These are phyloP conservation scores for Fusarium armeniacum DNA, from an alignment of 2,329 filamentous ascomycete species.

Conservation along the genomic window DNA sequence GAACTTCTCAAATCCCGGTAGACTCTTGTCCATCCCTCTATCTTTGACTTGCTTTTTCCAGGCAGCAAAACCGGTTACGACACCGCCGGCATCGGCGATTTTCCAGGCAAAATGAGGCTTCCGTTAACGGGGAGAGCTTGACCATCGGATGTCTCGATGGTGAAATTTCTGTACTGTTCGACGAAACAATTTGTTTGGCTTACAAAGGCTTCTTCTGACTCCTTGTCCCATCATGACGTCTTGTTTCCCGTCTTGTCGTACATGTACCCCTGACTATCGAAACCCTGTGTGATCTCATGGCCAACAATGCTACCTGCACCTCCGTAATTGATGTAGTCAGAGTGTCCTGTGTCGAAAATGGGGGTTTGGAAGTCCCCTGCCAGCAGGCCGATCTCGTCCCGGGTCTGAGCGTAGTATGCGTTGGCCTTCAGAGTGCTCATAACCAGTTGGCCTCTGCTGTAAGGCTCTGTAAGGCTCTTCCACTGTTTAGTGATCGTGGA, in stretches of 20 bases:
- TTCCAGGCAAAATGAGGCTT: constrained; percentile 74
- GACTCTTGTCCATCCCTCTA: constrained; percentile 62
- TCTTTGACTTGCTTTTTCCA: constrained; percentile 72
- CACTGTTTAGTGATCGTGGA: constrained; percentile 66
- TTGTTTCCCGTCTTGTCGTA: constrained; percentile 75
- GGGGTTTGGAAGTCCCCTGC: constrained; percentile 77
- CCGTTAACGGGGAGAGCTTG: constrained; percentile 73
- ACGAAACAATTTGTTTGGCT: constrained; percentile 75
- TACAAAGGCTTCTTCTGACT: constrained; percentile 70
- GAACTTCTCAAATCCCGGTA: constrained; percentile 74
- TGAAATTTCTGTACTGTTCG: constrained; percentile 75
- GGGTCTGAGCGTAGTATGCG: constrained; percentile 73
- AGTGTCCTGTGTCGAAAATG: constrained; percentile 73
- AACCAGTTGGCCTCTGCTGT: constrained; percentile 71
- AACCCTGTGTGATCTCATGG: constrained; percentile 78
- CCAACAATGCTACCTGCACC: constrained; percentile 76
- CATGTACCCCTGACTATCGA: constrained; percentile 75
- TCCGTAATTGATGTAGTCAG: constrained; percentile 77
- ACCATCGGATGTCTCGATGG: constrained; percentile 68
- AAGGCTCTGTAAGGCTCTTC: constrained; percentile 71
- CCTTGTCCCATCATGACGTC: constrained; percentile 76
- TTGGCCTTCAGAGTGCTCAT: constrained; percentile 75
- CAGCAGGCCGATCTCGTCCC: constrained; percentile 76
- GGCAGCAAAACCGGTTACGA: constrained; percentile 73
- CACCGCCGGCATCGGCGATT: constrained; percentile 79